phyloP scores from a whole-genome alignment of 2,329 filamentous ascomycete species.

The Knufia petricola region DNA sequence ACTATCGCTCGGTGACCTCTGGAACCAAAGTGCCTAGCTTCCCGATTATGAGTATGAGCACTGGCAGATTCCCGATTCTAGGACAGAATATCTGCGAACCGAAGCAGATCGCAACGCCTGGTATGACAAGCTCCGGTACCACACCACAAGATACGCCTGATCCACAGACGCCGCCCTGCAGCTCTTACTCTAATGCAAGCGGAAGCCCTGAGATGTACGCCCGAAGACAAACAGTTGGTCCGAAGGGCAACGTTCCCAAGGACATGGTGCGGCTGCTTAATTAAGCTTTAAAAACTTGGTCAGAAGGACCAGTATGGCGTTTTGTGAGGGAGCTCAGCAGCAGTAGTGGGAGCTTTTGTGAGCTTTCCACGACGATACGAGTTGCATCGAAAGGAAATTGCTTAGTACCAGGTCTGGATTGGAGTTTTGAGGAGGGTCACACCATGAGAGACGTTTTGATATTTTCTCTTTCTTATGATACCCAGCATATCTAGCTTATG shows the following conservation, averaged over 20 bases:
- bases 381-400: not conserved
- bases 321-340: not conserved
- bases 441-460: not conserved
- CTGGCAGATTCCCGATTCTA: not conserved
- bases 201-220: constrained; percentile 3
- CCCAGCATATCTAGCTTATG: not conserved
- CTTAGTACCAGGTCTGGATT: not conserved
- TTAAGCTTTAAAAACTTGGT: not conserved
- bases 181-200: not conserved
- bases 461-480: not conserved
- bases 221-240: constrained; percentile 17
- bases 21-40: not conserved
- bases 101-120: constrained; percentile 1
- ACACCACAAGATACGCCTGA: constrained; percentile 12
- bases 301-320: not conserved
- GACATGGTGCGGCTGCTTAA: constrained; percentile 19
- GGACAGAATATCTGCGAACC: not conserved
- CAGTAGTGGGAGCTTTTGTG: not conserved
- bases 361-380: not conserved
- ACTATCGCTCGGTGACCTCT: not conserved
- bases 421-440: not conserved
- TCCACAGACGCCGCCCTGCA: constrained; percentile 15
- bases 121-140: constrained; percentile 2
- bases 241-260: constrained; percentile 17
- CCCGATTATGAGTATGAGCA: not conserved